These are phyloP conservation scores for Planoprotostelium fungivorum DNA, from an alignment of 78 protist genomes.

Conservation along the genomic window DNA sequence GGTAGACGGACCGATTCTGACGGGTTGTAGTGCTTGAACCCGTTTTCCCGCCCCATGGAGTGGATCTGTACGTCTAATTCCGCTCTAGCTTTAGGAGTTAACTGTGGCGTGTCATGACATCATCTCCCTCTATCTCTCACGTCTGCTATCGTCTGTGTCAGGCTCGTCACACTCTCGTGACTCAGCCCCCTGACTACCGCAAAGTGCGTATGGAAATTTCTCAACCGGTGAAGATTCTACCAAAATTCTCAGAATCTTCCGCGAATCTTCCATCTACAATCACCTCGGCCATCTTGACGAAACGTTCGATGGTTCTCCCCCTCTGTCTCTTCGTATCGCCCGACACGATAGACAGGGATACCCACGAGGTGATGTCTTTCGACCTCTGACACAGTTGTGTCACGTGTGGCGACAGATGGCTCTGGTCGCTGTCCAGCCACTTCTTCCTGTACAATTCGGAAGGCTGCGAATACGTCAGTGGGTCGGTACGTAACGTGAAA, in stretches of 20 bases:
- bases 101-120: background rate
- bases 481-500: background rate
- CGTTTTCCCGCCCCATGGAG: background rate
- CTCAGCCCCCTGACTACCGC: background rate
- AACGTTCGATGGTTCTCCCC: background rate
- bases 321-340: background rate
- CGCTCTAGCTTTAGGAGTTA: background rate
- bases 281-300: background rate
- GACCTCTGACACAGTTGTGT: background rate
- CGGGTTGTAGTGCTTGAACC: background rate
- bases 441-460: background rate
- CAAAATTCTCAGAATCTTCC: background rate
- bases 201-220: background rate
- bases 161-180: background rate
- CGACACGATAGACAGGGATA: background rate
- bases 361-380: background rate
- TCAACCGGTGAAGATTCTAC: background rate
- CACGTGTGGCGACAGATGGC: background rate
- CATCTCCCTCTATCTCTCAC: background rate
- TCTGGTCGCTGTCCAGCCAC: background rate
- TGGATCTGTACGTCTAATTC: background rate
- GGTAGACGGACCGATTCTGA: background rate
- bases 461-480: background rate
- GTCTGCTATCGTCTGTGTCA: background rate
- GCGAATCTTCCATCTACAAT: background rate